phyloP scores from a whole-genome alignment of 371 early-diverging fungal genomes.

The Rhizomucor pusillus region DNA sequence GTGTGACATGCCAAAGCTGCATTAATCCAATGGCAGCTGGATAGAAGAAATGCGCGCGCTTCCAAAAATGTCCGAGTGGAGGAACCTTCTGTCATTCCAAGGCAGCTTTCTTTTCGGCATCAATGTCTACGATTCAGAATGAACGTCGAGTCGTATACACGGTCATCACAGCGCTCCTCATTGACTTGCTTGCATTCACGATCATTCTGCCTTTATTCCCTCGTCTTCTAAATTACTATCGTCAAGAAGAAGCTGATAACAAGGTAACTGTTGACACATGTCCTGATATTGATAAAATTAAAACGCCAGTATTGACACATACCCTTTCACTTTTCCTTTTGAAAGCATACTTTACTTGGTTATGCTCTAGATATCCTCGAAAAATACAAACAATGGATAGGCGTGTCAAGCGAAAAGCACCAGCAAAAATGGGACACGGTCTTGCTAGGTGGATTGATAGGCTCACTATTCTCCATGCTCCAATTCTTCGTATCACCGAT shows the following conservation, averaged over 20 bases:
- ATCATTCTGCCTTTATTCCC: constrained; percentile 96
- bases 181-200: constrained; percentile 96
- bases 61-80: too few species aligned
- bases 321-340: neutral
- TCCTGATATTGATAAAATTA: neutral
- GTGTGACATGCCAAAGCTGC: too few species aligned
- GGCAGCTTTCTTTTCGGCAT: too few species aligned
- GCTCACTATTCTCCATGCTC: constrained; percentile 91
- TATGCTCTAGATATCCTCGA: constrained; percentile 31
- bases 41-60: too few species aligned
- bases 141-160: constrained; percentile 28
- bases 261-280: constrained; percentile 22
- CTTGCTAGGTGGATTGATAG: constrained; percentile 91
- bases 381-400: constrained; percentile 34
- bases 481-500: constrained; percentile 87
- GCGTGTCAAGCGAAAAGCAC: constrained; percentile 13
- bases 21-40: too few species aligned
- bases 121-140: neutral
- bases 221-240: constrained; percentile 61
- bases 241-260: constrained; percentile 44
- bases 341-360: constrained; percentile 31
- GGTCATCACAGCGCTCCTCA: constrained; percentile 73
- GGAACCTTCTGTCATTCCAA: too few species aligned
- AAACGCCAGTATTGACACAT: too few species aligned
- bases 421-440: constrained; percentile 78